phyloP scores from a whole-genome alignment of 495 filamentous ascomycete genomes.

The Lepidopterella palustris region DNA sequence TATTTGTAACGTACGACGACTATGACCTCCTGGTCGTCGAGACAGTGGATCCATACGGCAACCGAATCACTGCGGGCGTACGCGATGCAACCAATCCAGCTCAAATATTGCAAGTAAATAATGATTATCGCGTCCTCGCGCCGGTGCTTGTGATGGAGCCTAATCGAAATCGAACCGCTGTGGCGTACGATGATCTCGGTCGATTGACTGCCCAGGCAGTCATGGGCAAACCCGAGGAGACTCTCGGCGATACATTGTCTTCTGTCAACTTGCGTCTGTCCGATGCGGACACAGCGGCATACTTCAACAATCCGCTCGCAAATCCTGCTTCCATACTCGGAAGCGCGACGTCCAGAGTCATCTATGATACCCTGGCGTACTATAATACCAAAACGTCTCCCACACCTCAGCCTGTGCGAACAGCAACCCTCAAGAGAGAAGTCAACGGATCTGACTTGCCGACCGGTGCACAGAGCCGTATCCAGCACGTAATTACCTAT shows the following conservation, averaged over 20 bases:
- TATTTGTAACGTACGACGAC: not conserved
- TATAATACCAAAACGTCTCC: not conserved
- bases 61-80: not conserved
- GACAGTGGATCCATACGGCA: not conserved
- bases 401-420: not conserved
- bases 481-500: not conserved
- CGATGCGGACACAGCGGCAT: not conserved
- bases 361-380: not conserved
- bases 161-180: not conserved
- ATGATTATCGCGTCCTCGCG: conserved; percentile 4
- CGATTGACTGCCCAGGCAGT: conserved; percentile 21
- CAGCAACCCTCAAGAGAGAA: not conserved
- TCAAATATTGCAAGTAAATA: not conserved
- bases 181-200: conserved; percentile 22
- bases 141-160: not conserved
- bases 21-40: not conserved
- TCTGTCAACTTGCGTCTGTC: conserved; percentile 2
- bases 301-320: not conserved
- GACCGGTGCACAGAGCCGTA: not conserved
- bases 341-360: not conserved
- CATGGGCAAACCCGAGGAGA: conserved; percentile 26
- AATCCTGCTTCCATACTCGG: not conserved
- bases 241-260: conserved; percentile 24
- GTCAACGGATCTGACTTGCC: not conserved
- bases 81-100: not conserved